These are phyloP conservation scores for Lactarius hengduanensis DNA, from an alignment of 768 basidiomycete species.

Conservation along the genomic window DNA sequence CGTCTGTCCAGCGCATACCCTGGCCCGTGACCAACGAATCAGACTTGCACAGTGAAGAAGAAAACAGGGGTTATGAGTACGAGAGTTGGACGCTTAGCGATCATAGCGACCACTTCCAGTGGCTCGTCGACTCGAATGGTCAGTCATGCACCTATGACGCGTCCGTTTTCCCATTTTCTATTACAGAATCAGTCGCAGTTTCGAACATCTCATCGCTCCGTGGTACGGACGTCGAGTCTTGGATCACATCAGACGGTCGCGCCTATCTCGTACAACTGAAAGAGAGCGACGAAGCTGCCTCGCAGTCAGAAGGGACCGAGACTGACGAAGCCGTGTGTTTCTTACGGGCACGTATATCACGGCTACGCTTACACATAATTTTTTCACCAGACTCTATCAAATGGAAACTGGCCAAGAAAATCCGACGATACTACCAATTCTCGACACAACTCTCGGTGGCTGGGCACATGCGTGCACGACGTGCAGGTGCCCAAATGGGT, in stretches of 20 bases:
- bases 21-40: constrained; percentile 64
- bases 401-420: constrained; percentile 14
- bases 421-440: constrained; percentile 15
- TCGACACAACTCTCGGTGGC: constrained; percentile 45
- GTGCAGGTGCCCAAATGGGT: constrained; percentile 76
- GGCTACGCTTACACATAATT: not conserved
- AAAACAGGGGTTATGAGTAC: constrained; percentile 44
- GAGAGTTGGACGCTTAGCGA: constrained; percentile 73
- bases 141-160: constrained; percentile 28
- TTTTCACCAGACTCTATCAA: constrained; percentile 6
- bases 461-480: constrained; percentile 77
- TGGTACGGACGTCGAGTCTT: constrained; percentile 64
- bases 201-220: constrained; percentile 58
- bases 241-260: constrained; percentile 84
- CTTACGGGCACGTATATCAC: not conserved
- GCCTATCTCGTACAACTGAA: constrained; percentile 73
- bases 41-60: constrained; percentile 35
- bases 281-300: constrained; percentile 38
- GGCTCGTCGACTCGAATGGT: constrained; percentile 78
- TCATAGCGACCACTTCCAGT: constrained; percentile 52
- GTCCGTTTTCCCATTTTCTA: not conserved
- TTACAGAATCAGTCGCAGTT: constrained; percentile 53
- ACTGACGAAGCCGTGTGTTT: constrained; percentile 25
- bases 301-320: constrained; percentile 27
- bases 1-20: constrained; percentile 79